Evolutionary conservation across 2,329 filamentous ascomycete genomes (phyloP).

Genomic region (Didymosphaeria variabile): DNA sequence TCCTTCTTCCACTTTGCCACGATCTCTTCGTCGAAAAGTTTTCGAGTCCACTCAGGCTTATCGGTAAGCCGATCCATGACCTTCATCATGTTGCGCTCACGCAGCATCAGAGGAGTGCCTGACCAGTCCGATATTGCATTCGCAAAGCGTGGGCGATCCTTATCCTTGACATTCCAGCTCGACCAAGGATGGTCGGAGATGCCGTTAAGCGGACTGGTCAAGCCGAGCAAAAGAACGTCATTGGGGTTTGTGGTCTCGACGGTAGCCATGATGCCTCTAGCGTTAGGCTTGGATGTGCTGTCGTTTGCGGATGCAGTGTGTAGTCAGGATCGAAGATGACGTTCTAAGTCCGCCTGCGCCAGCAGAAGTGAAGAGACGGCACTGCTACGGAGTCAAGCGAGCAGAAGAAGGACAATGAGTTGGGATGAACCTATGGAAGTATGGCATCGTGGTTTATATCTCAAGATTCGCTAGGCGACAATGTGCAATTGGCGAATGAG

Average conservation of each 20-base stretch:
- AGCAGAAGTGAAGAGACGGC: not conserved
- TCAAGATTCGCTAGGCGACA: not conserved
- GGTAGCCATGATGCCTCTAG: not conserved
- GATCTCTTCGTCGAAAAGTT: constrained; percentile 48
- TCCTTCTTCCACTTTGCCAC: constrained; percentile 37
- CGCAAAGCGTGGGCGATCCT: not conserved
- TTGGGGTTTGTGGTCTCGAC: not conserved
- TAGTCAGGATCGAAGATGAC: not conserved
- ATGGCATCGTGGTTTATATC: not conserved
- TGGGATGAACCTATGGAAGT: not conserved
- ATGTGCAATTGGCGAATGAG: constrained; percentile 1
- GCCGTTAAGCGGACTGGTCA: constrained; percentile 1
- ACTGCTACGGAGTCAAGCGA: not conserved
- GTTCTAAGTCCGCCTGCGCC: not conserved
- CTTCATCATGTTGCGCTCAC: constrained; percentile 51
- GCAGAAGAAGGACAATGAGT: not conserved
- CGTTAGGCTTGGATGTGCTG: not conserved
- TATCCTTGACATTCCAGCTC: too few relatives aligned
- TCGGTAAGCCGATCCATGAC: constrained; percentile 55
- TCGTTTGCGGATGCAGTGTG: not conserved
- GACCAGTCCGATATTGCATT: constrained; percentile 4
- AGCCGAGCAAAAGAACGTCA: not conserved
- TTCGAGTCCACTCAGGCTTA: constrained; percentile 51
- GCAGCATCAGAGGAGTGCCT: constrained; percentile 15
- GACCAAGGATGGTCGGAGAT: not conserved